phyloP scores from a whole-genome alignment of 2,329 filamentous ascomycete species.

The Lachnellula occidentalis region DNA sequence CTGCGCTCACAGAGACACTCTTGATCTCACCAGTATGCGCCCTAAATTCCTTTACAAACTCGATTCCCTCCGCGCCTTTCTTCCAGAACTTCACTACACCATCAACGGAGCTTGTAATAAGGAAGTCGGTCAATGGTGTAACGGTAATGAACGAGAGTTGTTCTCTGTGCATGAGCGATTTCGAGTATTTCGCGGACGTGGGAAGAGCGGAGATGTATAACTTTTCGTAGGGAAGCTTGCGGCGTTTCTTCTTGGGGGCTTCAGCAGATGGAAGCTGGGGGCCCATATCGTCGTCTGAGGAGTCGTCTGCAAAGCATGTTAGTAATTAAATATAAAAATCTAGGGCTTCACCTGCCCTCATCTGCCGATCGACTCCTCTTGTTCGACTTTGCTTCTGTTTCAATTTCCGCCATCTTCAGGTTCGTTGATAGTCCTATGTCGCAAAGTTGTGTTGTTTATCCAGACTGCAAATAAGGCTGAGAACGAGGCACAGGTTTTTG shows the following conservation, averaged over 20 bases:
- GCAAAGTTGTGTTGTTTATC: background rate
- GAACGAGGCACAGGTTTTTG: background rate
- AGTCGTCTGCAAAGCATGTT: conserved; percentile 37
- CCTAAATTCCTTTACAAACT: conserved; percentile 97
- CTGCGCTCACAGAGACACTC: conserved; percentile 77
- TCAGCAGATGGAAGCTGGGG: conserved; percentile 78
- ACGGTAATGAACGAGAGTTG: conserved; percentile 83
- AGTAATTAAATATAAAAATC: conserved; percentile 1
- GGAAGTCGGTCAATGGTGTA: conserved; percentile 86
- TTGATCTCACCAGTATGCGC: conserved; percentile 83
- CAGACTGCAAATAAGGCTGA: conserved; percentile 5
- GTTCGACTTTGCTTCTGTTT: conserved; percentile 35
- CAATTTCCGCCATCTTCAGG: conserved; percentile 19
- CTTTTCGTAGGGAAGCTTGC: conserved; percentile 89
- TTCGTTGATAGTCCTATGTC: background rate
- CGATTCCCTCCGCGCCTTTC: conserved; percentile 81
- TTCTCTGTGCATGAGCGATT: conserved; percentile 97
- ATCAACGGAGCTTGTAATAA: conserved; percentile 89
- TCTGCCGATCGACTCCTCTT: conserved; percentile 53
- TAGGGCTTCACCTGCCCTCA: conserved; percentile 21
- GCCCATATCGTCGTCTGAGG: conserved; percentile 88
- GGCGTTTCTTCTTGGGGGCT: conserved; percentile 82
- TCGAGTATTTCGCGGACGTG: conserved; percentile 75
- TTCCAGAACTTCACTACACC: conserved; percentile 99
- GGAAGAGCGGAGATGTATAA: conserved; percentile 90